Evolutionary conservation across 805 yeast species (phyloP).

Genomic region (Wickerhamomyces subpelliculosus): DNA sequence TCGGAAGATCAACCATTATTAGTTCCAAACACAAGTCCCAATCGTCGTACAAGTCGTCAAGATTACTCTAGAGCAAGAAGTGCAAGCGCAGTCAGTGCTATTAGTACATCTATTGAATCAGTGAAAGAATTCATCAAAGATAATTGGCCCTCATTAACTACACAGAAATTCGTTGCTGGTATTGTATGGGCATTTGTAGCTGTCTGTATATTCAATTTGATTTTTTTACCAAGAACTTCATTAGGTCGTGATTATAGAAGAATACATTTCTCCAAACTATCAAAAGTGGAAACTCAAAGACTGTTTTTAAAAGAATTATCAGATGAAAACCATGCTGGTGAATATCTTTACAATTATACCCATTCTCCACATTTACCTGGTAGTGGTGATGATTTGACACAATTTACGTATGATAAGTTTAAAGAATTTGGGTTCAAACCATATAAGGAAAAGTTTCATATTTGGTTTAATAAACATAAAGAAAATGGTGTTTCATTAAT

Average conservation of each 20-base stretch:
- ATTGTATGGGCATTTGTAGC: constrained; percentile 18
- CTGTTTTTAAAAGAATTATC: constrained; percentile 38
- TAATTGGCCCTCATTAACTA: constrained; percentile 14
- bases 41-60: not conserved
- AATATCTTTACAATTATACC: constrained; percentile 21
- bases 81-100: not conserved
- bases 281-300: constrained; percentile 66
- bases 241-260: constrained; percentile 74
- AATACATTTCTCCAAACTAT: constrained; percentile 56
- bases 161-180: constrained; percentile 16
- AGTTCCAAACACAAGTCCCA: not conserved
- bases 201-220: constrained; percentile 42
- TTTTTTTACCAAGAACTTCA: constrained; percentile 81
- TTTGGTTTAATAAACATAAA: constrained; percentile 46
- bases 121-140: constrained; percentile 13
- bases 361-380: constrained; percentile 31
- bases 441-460: constrained; percentile 46
- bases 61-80: not conserved
- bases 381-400: constrained; percentile 33
- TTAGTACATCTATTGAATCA: constrained; percentile 1
- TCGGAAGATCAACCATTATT: too few relatives aligned
- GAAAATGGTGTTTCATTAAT: constrained; percentile 35
- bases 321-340: constrained; percentile 25
- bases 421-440: constrained; percentile 46
- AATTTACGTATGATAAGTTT: constrained; percentile 45